Conservation (phyloP, 2,329 filamentous ascomycete genomes). For the Ophiostoma australiae region DNA sequence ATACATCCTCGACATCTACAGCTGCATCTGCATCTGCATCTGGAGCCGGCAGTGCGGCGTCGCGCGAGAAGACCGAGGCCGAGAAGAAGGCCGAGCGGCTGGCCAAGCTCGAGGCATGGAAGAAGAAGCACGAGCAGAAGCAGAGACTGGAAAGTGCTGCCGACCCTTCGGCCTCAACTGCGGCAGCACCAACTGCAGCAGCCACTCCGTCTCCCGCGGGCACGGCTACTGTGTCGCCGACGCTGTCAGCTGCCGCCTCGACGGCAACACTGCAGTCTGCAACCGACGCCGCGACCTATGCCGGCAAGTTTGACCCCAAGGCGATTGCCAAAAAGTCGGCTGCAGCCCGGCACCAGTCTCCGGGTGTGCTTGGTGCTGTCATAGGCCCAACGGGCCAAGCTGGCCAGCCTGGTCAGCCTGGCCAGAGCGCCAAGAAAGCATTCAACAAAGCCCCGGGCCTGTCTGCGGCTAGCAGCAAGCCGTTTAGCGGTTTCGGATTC, state of each 20-base stretch:
- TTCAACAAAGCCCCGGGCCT: conserved; percentile 19
- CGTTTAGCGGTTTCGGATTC: conserved; percentile 79
- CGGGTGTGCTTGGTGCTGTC: conserved; percentile 47
- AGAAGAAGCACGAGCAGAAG: conserved; percentile 77
- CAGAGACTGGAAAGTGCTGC: conserved; percentile 70
- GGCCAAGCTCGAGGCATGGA: conserved; percentile 84
- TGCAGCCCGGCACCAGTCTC: conserved; percentile 53
- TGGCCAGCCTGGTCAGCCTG: too few relatives aligned
- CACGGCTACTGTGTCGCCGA: conserved; percentile 33
- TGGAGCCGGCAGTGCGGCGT: background rate
- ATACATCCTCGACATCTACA: background rate
- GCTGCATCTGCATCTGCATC: background rate
- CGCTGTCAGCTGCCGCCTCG: background rate
- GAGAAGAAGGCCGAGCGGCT: conserved; percentile 76
- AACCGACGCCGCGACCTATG: conserved; percentile 55
- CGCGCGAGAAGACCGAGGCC: conserved; percentile 55
- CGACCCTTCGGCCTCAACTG: conserved; percentile 57
- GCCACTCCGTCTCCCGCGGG: conserved; percentile 25
- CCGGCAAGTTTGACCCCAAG: conserved; percentile 82
- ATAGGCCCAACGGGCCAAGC: conserved; percentile 33
- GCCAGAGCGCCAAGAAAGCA: conserved; percentile 2
- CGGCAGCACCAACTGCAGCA: conserved; percentile 53
- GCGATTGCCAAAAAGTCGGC: conserved; percentile 75
- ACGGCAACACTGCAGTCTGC: conserved; percentile 36
- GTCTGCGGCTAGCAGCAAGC: conserved; percentile 44